Evolutionary conservation across 257 asterid species (phyloP).

Genomic region (Orobanche coerulescens): DNA sequence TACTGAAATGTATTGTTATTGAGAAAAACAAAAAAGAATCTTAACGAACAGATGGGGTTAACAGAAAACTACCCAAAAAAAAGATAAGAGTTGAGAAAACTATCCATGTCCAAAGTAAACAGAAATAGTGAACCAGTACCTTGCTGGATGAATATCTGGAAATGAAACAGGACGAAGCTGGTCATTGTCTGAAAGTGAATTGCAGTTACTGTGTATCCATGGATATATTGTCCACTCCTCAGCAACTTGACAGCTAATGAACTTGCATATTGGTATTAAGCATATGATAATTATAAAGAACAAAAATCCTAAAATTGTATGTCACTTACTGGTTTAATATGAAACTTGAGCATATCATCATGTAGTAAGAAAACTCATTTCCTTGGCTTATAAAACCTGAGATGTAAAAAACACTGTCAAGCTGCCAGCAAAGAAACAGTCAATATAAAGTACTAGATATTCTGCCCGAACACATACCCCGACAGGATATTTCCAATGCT

Average conservation of each 20-base stretch:
- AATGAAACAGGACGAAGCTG: slow-evolving; percentile 84
- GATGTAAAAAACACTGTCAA: slow-evolving; percentile 19
- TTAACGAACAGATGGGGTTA: neutral
- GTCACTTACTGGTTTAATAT: slow-evolving; percentile 74
- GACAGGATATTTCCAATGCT: slow-evolving; percentile 87
- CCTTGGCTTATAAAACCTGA: slow-evolving; percentile 95
- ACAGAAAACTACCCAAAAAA: neutral
- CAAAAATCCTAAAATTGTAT: slow-evolving; percentile 11
- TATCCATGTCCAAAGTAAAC: neutral
- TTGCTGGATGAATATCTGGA: slow-evolving; percentile 96
- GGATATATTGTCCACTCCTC: slow-evolving; percentile 97
- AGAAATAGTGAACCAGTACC: slow-evolving; percentile 38
- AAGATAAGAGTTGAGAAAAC: neutral
- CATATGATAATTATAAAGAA: slow-evolving; percentile 20
- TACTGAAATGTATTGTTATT: neutral
- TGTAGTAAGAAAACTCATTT: slow-evolving; percentile 95
- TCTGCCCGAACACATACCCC: slow-evolving; percentile 44
- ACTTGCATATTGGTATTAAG: slow-evolving; percentile 19
- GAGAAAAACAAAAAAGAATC: neutral
- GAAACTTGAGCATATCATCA: slow-evolving; percentile 99
- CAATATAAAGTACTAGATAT: neutral
- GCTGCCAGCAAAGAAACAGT: slow-evolving; percentile 7
- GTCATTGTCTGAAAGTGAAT: slow-evolving; percentile 75
- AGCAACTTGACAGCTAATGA: slow-evolving; percentile 46
- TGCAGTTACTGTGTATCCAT: slow-evolving; percentile 96